phyloP scores from a whole-genome alignment of 805 yeast genomes.

The Wickerhamiella brachini region DNA sequence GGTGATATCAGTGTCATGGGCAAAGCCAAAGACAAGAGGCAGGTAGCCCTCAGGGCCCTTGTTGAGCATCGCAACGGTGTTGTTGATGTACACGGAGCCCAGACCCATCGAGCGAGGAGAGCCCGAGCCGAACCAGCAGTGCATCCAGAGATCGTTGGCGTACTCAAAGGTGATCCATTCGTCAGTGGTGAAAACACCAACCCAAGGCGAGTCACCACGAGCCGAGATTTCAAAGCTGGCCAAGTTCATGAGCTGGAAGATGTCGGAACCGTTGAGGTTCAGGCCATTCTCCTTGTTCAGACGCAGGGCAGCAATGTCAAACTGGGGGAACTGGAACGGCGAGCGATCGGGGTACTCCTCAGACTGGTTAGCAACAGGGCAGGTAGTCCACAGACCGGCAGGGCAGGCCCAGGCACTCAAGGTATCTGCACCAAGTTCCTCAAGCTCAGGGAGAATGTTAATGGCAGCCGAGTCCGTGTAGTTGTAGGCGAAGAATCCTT shows the following conservation, averaged over 20 bases:
- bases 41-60: constrained; percentile 24
- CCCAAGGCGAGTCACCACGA: constrained; percentile 32
- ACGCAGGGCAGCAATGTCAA: constrained; percentile 19
- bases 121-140: constrained; percentile 39
- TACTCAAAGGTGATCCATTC: constrained; percentile 35
- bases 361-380: constrained; percentile 19
- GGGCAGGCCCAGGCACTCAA: constrained; percentile 35
- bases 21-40: constrained; percentile 34
- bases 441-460: constrained; percentile 34
- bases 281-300: constrained; percentile 26
- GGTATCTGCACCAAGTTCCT: constrained; percentile 41
- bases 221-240: constrained; percentile 41
- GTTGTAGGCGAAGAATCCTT: constrained; percentile 42
- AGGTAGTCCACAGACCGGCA: constrained; percentile 22
- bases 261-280: constrained; percentile 29
- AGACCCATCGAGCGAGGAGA: constrained; percentile 28
- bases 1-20: constrained; percentile 41
- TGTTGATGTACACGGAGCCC: constrained; percentile 36
- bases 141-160: constrained; percentile 29
- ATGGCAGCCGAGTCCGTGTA: constrained; percentile 27
- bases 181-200: constrained; percentile 33
- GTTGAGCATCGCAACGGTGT: constrained; percentile 33
- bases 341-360: constrained; percentile 9
- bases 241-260: constrained; percentile 29
- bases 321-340: constrained; percentile 12